phyloP scores from a whole-genome alignment of 257 asterid genomes.

The Solanum habrochaites region DNA sequence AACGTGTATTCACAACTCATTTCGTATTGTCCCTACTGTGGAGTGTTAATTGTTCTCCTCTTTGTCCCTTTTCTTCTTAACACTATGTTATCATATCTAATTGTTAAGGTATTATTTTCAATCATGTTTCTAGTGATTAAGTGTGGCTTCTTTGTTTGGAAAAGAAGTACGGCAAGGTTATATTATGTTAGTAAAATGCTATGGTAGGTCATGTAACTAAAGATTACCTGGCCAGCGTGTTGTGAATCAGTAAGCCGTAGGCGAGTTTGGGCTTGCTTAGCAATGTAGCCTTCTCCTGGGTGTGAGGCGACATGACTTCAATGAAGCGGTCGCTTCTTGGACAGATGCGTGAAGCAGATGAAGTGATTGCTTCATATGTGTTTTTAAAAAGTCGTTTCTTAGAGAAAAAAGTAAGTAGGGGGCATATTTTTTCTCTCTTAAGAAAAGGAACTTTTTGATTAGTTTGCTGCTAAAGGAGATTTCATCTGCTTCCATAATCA shows the following conservation, averaged over 20 bases:
- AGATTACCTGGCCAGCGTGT: not conserved
- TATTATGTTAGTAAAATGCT: not conserved
- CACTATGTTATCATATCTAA: not conserved
- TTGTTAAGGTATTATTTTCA: not conserved
- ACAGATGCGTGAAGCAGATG: not conserved
- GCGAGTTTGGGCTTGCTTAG: not conserved
- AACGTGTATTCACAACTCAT: not conserved
- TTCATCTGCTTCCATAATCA: not conserved
- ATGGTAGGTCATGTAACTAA: not conserved
- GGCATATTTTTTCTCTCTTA: not conserved
- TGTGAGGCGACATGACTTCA: not conserved
- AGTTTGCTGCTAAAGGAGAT: not conserved
- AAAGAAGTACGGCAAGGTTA: not conserved
- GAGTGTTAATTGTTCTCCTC: not conserved
- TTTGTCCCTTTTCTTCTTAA: not conserved
- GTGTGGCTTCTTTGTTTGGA: not conserved
- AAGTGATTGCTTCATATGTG: not conserved
- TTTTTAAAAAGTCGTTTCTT: not conserved
- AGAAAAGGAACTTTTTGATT: not conserved
- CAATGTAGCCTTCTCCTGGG: not conserved
- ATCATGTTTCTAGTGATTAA: not conserved
- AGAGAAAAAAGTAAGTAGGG: not conserved
- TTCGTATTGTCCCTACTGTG: not conserved
- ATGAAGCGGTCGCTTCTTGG: not conserved
- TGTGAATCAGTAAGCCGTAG: not conserved